Evolutionary conservation across 768 basidiomycete genomes (phyloP).

Genomic region (Trametes cingulata): DNA sequence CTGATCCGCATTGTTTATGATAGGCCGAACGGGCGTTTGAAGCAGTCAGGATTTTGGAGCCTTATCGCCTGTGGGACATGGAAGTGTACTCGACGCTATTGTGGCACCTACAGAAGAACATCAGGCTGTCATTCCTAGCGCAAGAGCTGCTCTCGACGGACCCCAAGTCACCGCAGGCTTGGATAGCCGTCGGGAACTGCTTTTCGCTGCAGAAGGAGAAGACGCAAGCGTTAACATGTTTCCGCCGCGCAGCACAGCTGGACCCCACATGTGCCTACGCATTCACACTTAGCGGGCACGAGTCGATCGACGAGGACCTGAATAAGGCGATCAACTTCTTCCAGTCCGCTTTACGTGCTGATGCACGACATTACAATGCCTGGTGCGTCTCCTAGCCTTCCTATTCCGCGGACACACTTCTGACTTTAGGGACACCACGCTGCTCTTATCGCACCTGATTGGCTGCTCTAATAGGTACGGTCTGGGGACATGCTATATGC

Average conservation of each 20-base stretch:
- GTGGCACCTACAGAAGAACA: slow-evolving; percentile 88
- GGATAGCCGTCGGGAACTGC: slow-evolving; percentile 96
- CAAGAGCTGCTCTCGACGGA: slow-evolving; percentile 88
- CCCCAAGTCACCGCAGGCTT: slow-evolving; percentile 82
- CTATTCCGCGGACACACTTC: slow-evolving; percentile 2
- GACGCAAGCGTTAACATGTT: slow-evolving; percentile 90
- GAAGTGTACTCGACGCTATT: slow-evolving; percentile 94
- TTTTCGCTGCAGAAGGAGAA: slow-evolving; percentile 96
- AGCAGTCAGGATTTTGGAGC: slow-evolving; percentile 77
- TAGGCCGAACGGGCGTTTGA: slow-evolving; percentile 92
- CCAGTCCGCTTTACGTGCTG: slow-evolving; percentile 86
- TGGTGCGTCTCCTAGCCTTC: slow-evolving; percentile 62
- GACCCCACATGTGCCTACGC: slow-evolving; percentile 93
- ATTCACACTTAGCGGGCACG: slow-evolving; percentile 95
- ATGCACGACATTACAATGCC: slow-evolving; percentile 95
- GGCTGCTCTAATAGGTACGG: slow-evolving; percentile 74
- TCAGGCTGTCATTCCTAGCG: slow-evolving; percentile 87
- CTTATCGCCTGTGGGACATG: slow-evolving; percentile 91
- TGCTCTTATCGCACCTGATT: slow-evolving; percentile 23
- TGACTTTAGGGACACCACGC: slow-evolving; percentile 9
- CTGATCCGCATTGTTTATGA: slow-evolving; percentile 9
- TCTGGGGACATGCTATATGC: slow-evolving; percentile 94
- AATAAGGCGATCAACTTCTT: slow-evolving; percentile 92
- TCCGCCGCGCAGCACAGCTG: slow-evolving; percentile 86
- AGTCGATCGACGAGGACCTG: slow-evolving; percentile 93